Base-by-base conservation (phyloP, 1,139 yeast genomes). In the Sugiyamaella neomexicana region DNA sequence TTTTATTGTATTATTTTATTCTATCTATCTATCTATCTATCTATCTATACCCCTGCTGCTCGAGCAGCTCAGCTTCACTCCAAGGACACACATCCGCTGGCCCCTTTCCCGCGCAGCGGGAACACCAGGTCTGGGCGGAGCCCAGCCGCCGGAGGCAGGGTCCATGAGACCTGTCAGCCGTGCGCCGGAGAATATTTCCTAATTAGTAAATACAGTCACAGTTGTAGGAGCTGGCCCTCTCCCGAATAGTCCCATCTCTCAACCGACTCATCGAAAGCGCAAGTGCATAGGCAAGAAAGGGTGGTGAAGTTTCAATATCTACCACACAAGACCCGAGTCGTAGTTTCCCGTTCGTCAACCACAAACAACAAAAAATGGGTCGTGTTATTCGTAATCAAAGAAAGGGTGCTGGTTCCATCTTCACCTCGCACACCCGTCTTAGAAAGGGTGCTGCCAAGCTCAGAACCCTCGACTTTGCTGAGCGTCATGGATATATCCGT, bases 311-410 rank as follows among this genome's bases (percentile, higher is more conserved):
- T 45, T 45, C 49, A 45, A 36, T 37, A 36, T 36, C 49, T 36
- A 44, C 42, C 25, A 44, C 41, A 45, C 49, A 34, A 34, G 25
- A 23, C 49, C 49, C 49, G 27, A 41, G 49, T 45, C 49, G 34
- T 36, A 45, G 34, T 45, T 37, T 45, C 25, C 51, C 37, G 50
- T 38, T 43, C 15, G 42, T 46, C 51, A 47, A 47, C 51, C 52
- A 32, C 52, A 36, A 49, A 49, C 36, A 15, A 10, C 23, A 37
- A 9, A 50, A 50, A 44, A 74, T 75, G 86, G 98, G 99, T 89
- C 93, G 99, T 87, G 99, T 95, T 82, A 95, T 95, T 85, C 96
- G 99, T 84, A 93, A 95, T 86, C 99, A 95, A 88, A 91, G 99
- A 89, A 95, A 95, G 84, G 98, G 98, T 86, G 98, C 97, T 81